Conservation (phyloP, 108 stramenopile species). For the Skeletonema potamos region DNA sequence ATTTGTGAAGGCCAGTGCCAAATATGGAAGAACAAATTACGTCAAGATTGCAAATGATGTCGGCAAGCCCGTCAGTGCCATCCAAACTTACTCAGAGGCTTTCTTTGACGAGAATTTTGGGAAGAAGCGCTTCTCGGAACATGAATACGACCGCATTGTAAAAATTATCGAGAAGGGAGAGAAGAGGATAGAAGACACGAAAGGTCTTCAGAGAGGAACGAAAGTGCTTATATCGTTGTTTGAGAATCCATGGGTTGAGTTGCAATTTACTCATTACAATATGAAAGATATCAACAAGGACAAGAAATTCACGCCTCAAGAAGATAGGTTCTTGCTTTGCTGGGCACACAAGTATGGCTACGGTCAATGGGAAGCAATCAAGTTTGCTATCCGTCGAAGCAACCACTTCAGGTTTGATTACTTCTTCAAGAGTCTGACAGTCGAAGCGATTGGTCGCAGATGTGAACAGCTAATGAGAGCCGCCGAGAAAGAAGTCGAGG, state of each 20-base stretch:
- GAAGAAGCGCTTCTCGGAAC: slow-evolving; percentile 72
- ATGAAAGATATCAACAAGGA: slow-evolving; percentile 45
- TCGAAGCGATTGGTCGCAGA: slow-evolving; percentile 58
- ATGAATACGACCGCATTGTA: slow-evolving; percentile 87
- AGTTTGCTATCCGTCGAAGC: slow-evolving; percentile 83
- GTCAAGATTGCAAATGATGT: slow-evolving; percentile 69
- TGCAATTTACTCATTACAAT: slow-evolving; percentile 76
- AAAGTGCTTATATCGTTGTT: slow-evolving; percentile 71
- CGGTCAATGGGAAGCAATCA: slow-evolving; percentile 88
- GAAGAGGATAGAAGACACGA: slow-evolving; percentile 75
- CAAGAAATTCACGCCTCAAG: slow-evolving; percentile 46
- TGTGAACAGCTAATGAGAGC: slow-evolving; percentile 88
- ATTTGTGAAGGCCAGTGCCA: slow-evolving; percentile 71
- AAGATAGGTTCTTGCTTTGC: slow-evolving; percentile 44
- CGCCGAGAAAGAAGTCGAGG: slow-evolving; percentile 83
- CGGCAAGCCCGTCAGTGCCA: slow-evolving; percentile 62
- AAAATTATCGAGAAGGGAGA: slow-evolving; percentile 83
- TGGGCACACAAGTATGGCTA: slow-evolving; percentile 86
- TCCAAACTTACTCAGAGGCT: slow-evolving; percentile 57
- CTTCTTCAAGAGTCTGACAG: slow-evolving; percentile 53
- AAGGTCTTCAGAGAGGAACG: slow-evolving; percentile 67
- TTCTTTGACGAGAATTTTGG: slow-evolving; percentile 81
- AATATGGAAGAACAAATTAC: slow-evolving; percentile 48
- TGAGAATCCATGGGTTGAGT: slow-evolving; percentile 87
- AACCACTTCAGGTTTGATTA: slow-evolving; percentile 87